Evolutionary conservation across 495 filamentous ascomycete genomes (phyloP).

Genomic region (Lasiosphaeris hirsuta): DNA sequence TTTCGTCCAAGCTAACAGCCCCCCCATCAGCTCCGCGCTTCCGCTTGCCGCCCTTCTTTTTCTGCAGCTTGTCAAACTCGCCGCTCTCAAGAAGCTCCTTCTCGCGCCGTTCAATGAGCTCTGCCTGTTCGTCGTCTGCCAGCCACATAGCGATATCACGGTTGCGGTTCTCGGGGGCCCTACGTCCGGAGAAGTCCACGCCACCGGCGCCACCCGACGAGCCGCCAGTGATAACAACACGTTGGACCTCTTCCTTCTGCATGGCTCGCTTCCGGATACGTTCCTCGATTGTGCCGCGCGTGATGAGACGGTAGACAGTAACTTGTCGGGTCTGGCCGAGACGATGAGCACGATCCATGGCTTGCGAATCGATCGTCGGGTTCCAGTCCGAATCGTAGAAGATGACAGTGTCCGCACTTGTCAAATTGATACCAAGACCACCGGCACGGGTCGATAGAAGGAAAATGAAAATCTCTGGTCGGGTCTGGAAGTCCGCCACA

Average conservation of each 20-base stretch:
- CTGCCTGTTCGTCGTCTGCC: slow-evolving; percentile 90
- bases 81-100: slow-evolving; percentile 67
- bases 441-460: slow-evolving; percentile 92
- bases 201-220: slow-evolving; percentile 51
- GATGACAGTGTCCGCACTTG: slow-evolving; percentile 88
- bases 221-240: slow-evolving; percentile 92
- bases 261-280: slow-evolving; percentile 95
- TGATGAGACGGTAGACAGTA: slow-evolving; percentile 96
- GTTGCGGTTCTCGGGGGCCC: slow-evolving; percentile 77
- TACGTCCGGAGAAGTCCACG: slow-evolving; percentile 91
- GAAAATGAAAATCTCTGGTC: slow-evolving; percentile 94
- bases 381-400: slow-evolving; percentile 99
- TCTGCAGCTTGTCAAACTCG: slow-evolving; percentile 64
- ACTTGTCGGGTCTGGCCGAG: slow-evolving; percentile 95
- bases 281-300: slow-evolving; percentile 94
- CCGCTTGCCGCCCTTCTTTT: slow-evolving; percentile 55
- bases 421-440: slow-evolving; percentile 97
- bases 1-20: slow-evolving; percentile 82
- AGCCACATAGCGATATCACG: slow-evolving; percentile 98
- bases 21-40: slow-evolving; percentile 34
- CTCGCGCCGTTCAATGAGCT: slow-evolving; percentile 84
- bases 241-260: slow-evolving; percentile 99
- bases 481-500: slow-evolving; percentile 91
- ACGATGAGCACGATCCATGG: slow-evolving; percentile 98
- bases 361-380: slow-evolving; percentile 95